A percentile compares a stretch with the other conserved stretches of the same genome.
Conservation (phyloP, 192 early-diverging fungal genomes). For the Coemansia umbellata region DNA sequence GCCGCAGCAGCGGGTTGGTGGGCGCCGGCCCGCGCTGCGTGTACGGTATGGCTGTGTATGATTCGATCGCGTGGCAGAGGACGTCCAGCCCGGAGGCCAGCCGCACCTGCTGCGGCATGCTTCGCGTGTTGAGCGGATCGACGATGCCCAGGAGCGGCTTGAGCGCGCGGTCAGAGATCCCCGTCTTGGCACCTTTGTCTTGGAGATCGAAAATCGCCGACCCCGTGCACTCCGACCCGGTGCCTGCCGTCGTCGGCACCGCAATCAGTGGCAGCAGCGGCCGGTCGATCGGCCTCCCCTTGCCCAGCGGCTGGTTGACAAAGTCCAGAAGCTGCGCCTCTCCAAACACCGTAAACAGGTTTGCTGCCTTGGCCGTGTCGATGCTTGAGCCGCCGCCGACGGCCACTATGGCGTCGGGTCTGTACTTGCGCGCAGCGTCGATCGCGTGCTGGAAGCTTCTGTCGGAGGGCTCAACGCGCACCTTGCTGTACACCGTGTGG, state of each 20-base stretch:
- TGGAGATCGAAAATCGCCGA: slow-evolving; percentile 91
- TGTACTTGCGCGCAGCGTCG: slow-evolving; percentile 66
- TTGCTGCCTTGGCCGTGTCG: slow-evolving; percentile 90
- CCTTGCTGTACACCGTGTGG: slow-evolving; percentile 71
- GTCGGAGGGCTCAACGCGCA: slow-evolving; percentile 84
- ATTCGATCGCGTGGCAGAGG: slow-evolving; percentile 86
- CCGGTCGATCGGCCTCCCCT: slow-evolving; percentile 71
- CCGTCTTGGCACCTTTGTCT: slow-evolving; percentile 79
- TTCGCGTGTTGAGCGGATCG: slow-evolving; percentile 82
- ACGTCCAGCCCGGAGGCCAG: slow-evolving; percentile 85
- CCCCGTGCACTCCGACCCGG: slow-evolving; percentile 89
- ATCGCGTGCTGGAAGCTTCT: slow-evolving; percentile 78
- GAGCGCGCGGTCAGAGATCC: slow-evolving; percentile 79
- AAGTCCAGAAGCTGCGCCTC: slow-evolving; percentile 86
- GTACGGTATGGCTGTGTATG: slow-evolving; percentile 88
- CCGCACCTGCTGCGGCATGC: slow-evolving; percentile 83
- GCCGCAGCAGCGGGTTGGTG: slow-evolving; percentile 73
- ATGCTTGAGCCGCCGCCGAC: slow-evolving; percentile 90
- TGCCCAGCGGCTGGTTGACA: slow-evolving; percentile 90
- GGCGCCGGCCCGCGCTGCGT: slow-evolving; percentile 72
- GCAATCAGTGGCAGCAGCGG: slow-evolving; percentile 77
- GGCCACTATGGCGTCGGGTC: slow-evolving; percentile 81
- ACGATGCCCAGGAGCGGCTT: slow-evolving; percentile 84
- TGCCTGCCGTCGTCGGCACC: slow-evolving; percentile 64
- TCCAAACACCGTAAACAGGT: slow-evolving; percentile 76